These are phyloP conservation scores for Coemansia guatemalensis DNA, from an alignment of 192 early-diverging fungal species.

Conservation along the genomic window DNA sequence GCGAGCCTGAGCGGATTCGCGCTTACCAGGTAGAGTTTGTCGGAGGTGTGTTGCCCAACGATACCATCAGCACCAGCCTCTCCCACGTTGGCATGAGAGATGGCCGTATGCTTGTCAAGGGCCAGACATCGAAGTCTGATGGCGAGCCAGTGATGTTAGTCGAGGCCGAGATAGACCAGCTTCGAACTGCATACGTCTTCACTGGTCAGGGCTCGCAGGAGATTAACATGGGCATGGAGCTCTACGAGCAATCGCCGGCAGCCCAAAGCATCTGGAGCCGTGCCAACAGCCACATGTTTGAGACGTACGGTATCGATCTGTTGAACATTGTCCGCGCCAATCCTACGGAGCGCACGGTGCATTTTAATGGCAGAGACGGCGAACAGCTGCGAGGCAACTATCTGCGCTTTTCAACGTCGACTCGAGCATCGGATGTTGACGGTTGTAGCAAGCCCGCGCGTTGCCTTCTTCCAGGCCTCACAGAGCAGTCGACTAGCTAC, in stretches of 20 bases:
- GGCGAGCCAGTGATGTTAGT: constrained; percentile 69
- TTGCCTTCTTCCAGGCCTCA: no score
- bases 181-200: constrained; percentile 84
- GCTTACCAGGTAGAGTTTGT: constrained; percentile 79
- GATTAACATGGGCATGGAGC: constrained; percentile 92
- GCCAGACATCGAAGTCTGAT: constrained; percentile 77
- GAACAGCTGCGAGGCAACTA: constrained; percentile 78
- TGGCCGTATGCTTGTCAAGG: constrained; percentile 89
- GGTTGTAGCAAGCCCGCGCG: constrained; percentile 45
- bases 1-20: constrained; percentile 79
- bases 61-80: constrained; percentile 78
- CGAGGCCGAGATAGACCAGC: constrained; percentile 85
- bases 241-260: constrained; percentile 75
- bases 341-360: constrained; percentile 61
- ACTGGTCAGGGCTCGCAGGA: constrained; percentile 96
- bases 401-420: constrained; percentile 55
- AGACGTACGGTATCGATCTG: constrained; percentile 85
- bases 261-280: constrained; percentile 86
- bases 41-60: constrained; percentile 85
- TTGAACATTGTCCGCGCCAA: constrained; percentile 86
- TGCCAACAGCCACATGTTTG: constrained; percentile 80
- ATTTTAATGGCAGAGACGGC: constrained; percentile 87
- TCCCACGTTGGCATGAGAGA: constrained; percentile 87
- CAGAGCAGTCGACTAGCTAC: constrained; percentile 59
- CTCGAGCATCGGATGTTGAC: constrained; percentile 55